Evolutionary conservation across 805 yeast species (phyloP).

Genomic region (Ogataea methanolica): DNA sequence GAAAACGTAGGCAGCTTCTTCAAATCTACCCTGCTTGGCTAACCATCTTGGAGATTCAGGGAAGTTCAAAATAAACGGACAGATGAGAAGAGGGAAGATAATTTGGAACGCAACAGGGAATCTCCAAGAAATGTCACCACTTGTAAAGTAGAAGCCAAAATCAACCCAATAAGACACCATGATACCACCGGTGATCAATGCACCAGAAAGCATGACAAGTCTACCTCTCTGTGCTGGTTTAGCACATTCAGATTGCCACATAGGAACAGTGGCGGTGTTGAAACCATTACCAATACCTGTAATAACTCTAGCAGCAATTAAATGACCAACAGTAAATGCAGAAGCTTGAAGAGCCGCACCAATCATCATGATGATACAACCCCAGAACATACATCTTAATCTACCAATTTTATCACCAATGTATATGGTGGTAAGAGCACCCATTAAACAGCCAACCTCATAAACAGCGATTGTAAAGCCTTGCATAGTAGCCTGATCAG

Average conservation of each 20-base stretch:
- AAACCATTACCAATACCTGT: constrained; percentile 35
- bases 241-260: constrained; percentile 33
- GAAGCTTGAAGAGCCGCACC: constrained; percentile 25
- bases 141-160: constrained; percentile 31
- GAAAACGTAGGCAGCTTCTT: constrained; percentile 41
- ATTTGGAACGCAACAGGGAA: constrained; percentile 34
- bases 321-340: constrained; percentile 19
- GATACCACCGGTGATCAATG: constrained; percentile 24
- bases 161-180: constrained; percentile 34
- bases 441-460: constrained; percentile 43
- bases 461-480: constrained; percentile 48
- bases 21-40: constrained; percentile 33
- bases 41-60: constrained; percentile 46
- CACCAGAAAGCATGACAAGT: constrained; percentile 28
- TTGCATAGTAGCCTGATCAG: constrained; percentile 35
- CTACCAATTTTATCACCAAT: constrained; percentile 40
- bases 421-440: constrained; percentile 38
- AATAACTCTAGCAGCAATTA: constrained; percentile 30
- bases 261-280: constrained; percentile 32
- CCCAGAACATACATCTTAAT: constrained; percentile 32
- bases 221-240: constrained; percentile 29
- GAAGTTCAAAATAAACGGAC: constrained; percentile 12
- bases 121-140: constrained; percentile 27
- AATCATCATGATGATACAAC: constrained; percentile 32
- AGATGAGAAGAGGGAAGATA: constrained; percentile 14